Evolutionary conservation across 2,329 filamentous ascomycete genomes (phyloP).

Genomic region (Mariannaea elegans): DNA sequence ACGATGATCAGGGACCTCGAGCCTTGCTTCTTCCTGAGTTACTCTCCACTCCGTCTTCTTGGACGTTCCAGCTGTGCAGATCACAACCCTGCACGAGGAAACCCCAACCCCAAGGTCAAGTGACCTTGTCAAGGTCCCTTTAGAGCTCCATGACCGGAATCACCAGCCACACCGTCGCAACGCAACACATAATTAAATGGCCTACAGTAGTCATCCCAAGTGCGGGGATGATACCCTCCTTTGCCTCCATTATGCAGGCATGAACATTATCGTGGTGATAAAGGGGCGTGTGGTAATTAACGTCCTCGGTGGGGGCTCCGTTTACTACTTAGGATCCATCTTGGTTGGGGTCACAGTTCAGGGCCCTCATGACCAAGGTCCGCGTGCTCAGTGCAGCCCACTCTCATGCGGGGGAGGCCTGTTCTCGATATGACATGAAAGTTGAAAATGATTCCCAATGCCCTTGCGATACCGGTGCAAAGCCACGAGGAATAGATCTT

Average conservation of each 20-base stretch:
- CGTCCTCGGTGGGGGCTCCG: no score
- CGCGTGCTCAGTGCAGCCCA: no score
- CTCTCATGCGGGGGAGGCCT: no score
- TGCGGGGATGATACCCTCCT: not conserved
- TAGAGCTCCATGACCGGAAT: slow-evolving; percentile 13
- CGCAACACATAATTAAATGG: not conserved
- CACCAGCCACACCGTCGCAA: slow-evolving; percentile 17
- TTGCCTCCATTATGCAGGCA: no score
- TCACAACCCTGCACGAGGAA: not conserved
- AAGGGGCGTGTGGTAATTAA: no score
- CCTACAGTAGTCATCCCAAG: not conserved
- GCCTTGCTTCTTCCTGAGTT: not conserved
- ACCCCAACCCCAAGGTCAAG: slow-evolving; percentile 9
- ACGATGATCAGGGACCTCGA: not conserved
- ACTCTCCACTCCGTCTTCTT: no score
- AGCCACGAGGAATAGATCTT: not conserved
- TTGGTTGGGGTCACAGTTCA: no score
- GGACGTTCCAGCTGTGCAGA: not conserved
- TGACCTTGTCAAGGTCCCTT: not conserved
- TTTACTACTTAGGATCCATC: no score
- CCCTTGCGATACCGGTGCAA: slow-evolving; percentile 1
- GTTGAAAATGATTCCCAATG: not conserved
- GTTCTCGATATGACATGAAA: no score
- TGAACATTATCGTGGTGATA: no score
- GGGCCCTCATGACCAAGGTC: no score